phyloP scores from a whole-genome alignment of 768 basidiomycete species.

The Tephrocybe rancida region DNA sequence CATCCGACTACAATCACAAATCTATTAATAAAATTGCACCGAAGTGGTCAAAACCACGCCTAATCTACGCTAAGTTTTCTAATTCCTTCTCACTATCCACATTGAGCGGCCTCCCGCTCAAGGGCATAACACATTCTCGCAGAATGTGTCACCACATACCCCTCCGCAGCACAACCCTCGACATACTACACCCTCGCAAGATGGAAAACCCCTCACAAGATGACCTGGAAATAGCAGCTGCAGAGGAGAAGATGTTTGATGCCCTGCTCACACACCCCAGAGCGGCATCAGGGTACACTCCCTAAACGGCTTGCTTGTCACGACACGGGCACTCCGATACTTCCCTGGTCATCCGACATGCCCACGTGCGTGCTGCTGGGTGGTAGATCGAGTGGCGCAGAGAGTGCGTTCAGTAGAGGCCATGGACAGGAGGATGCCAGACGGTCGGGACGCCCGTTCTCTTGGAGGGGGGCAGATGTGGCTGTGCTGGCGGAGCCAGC shows the following conservation, averaged over 20 bases:
- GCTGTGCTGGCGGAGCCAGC: no score
- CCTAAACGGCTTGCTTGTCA: no score
- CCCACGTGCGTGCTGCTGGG: no score
- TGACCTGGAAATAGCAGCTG: background rate
- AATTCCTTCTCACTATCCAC: conserved; percentile 2
- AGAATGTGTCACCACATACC: conserved; percentile 5
- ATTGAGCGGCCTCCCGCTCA: background rate
- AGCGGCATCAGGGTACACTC: background rate
- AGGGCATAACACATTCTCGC: background rate
- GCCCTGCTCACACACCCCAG: background rate
- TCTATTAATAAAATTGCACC: conserved; percentile 2
- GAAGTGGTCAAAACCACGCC: conserved; percentile 1
- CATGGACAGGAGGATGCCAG: no score
- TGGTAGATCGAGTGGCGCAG: no score
- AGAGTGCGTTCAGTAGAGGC: no score
- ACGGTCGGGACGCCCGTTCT: no score
- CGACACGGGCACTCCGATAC: no score
- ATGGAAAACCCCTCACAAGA: background rate
- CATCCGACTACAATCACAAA: background rate
- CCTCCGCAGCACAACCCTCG: background rate
- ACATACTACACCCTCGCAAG: background rate
- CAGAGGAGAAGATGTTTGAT: conserved; percentile 2
- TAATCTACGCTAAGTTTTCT: conserved; percentile 6
- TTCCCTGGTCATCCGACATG: no score
- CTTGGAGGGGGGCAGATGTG: conserved; percentile 1